Evolutionary conservation across 352 stramenopile species (phyloP).

Genomic region (Pythium dissimile): DNA sequence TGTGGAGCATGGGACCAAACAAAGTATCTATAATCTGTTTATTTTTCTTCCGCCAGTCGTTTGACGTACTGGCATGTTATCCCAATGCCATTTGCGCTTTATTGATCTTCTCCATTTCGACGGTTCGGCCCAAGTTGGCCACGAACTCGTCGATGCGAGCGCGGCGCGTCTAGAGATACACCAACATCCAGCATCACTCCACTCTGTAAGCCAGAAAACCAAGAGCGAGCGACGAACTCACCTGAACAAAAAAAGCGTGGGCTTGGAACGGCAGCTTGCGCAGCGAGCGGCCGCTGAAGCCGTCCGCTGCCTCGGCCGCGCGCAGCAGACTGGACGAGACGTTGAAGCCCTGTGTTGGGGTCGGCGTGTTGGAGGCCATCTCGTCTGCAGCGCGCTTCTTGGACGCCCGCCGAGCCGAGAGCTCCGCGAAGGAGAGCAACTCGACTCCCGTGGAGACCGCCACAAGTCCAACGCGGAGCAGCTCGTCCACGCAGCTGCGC

Average conservation of each 20-base stretch:
- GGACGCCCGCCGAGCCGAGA: slow-evolving; percentile 21
- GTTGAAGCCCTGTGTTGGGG: slow-evolving; percentile 11
- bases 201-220: neutral
- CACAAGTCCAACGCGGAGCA: slow-evolving; percentile 74
- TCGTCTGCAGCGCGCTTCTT: slow-evolving; percentile 43
- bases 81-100: slow-evolving; percentile 4
- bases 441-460: neutral
- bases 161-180: neutral
- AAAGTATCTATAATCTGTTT: no score
- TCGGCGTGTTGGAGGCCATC: slow-evolving; percentile 22
- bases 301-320: slow-evolving; percentile 46
- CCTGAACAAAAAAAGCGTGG: slow-evolving; percentile 66
- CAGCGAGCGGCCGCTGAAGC: slow-evolving; percentile 70
- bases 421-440: slow-evolving; percentile 27
- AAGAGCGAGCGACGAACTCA: no score
- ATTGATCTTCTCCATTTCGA: slow-evolving; percentile 12
- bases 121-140: slow-evolving; percentile 2
- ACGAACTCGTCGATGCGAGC: slow-evolving; percentile 9
- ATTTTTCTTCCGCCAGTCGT: no score
- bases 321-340: slow-evolving; percentile 34
- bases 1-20: no score
- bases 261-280: slow-evolving; percentile 87
- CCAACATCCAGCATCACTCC: neutral
- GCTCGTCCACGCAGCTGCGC: slow-evolving; percentile 75
- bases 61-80: no score